phyloP scores from a whole-genome alignment of 306 rosid species.

The Ochetophila trinervis region DNA sequence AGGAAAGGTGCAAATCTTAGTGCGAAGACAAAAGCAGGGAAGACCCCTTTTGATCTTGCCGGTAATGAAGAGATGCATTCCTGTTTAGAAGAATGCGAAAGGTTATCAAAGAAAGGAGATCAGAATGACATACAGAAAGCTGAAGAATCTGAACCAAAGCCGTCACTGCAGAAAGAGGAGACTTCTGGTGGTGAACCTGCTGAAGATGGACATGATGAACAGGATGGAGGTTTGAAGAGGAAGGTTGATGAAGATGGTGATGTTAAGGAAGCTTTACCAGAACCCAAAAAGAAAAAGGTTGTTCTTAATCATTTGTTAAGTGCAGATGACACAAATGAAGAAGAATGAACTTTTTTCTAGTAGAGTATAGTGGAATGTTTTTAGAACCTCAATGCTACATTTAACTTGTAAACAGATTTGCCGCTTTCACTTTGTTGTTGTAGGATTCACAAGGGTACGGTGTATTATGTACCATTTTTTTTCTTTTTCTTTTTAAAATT shows the following conservation, averaged over 20 bases:
- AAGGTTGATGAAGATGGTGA: slow-evolving; percentile 45
- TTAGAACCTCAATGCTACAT: no score
- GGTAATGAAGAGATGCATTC: slow-evolving; percentile 55
- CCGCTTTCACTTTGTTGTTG: no score
- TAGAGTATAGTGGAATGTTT: slow-evolving; percentile 9
- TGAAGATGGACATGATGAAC: slow-evolving; percentile 36
- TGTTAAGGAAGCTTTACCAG: slow-evolving; percentile 34
- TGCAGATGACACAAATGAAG: slow-evolving; percentile 63
- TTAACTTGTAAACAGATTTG: no score
- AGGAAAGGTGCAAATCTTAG: slow-evolving; percentile 70
- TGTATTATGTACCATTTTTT: no score
- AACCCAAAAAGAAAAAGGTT: slow-evolving; percentile 57
- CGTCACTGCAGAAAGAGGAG: slow-evolving; percentile 35
- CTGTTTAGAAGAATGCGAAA: slow-evolving; percentile 56
- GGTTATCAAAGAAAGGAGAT: slow-evolving; percentile 40
- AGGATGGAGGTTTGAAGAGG: slow-evolving; percentile 50
- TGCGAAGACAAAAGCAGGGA: slow-evolving; percentile 71
- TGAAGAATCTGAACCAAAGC: slow-evolving; percentile 42
- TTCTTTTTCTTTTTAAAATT: no score
- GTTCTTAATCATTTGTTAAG: slow-evolving; percentile 61
- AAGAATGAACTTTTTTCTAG: slow-evolving; percentile 36
- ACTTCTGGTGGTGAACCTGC: slow-evolving; percentile 33
- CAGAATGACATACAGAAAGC: slow-evolving; percentile 33
- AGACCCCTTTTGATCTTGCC: slow-evolving; percentile 76
- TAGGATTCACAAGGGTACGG: no score